Evolutionary conservation across 2,329 filamentous ascomycete species (phyloP).

Genomic region (Colletotrichum sp.): DNA sequence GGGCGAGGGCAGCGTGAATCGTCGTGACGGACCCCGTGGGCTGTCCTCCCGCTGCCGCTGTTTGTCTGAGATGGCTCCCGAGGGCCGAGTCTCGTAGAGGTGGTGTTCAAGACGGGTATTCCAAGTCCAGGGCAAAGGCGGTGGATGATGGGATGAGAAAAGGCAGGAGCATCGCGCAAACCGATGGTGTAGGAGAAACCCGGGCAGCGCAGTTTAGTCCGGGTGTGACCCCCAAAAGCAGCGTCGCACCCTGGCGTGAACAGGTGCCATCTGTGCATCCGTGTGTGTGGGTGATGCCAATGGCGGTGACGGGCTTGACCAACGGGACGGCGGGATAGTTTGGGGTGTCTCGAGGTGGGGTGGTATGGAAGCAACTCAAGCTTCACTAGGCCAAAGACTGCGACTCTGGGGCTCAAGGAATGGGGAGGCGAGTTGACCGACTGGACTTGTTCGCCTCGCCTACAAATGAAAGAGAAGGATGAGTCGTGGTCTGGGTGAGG

Average conservation of each 20-base stretch:
- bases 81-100: neutral
- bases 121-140: neutral
- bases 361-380: neutral
- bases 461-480: neutral
- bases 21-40: neutral
- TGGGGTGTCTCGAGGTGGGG: neutral
- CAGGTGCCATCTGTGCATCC: slow-evolving; percentile 5
- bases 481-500: neutral
- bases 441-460: neutral
- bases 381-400: neutral
- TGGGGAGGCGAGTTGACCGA: neutral
- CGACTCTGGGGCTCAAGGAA: neutral
- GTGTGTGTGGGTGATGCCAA: slow-evolving; percentile 1
- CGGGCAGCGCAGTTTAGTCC: neutral
- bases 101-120: neutral
- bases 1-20: neutral
- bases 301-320: slow-evolving; percentile 8
- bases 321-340: neutral
- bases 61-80: neutral
- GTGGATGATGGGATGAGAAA: neutral
- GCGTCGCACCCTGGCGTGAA: slow-evolving; percentile 3
- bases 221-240: slow-evolving; percentile 10
- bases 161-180: neutral
- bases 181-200: neutral
- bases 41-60: neutral